Percentiles rank a stretch among this genome's conserved stretches.
Conservation (phyloP, 1,284 basidiomycete genomes). For the Marasmius sp. region DNA sequence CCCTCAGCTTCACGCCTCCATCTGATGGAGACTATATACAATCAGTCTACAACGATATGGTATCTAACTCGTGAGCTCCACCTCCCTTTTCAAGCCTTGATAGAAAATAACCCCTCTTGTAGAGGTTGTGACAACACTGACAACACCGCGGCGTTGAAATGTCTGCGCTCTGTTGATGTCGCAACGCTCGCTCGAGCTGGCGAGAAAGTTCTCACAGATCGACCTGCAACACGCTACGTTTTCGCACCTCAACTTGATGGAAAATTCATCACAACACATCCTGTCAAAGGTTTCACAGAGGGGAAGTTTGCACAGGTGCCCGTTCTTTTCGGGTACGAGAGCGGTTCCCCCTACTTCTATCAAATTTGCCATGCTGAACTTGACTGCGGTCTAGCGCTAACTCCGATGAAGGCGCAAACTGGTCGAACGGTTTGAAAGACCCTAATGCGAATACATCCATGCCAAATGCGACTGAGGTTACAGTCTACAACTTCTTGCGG, state of each 20-base stretch:
- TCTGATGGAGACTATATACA: conserved; percentile 10
- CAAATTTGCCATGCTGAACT: no score
- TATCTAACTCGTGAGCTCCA: conserved; percentile 8
- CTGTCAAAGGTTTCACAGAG: conserved; percentile 14
- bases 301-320: conserved; percentile 13
- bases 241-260: conserved; percentile 14
- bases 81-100: background rate
- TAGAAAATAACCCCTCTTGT: background rate
- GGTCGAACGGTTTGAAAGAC: conserved; percentile 9
- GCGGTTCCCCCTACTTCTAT: background rate
- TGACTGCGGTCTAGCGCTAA: conserved; percentile 11
- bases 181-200: conserved; percentile 7
- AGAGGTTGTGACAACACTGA: conserved; percentile 8
- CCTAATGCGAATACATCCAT: conserved; percentile 13
- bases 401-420: conserved; percentile 17
- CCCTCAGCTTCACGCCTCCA: conserved; percentile 12
- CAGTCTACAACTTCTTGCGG: conserved; percentile 14
- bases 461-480: conserved; percentile 9
- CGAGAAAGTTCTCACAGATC: background rate
- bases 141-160: background rate
- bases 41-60: conserved; percentile 6
- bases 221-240: conserved; percentile 10
- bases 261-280: conserved; percentile 8
- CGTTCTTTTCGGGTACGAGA: conserved; percentile 13
- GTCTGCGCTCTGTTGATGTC: background rate